Base-by-base conservation (phyloP, 2,329 filamentous ascomycete genomes). In the Trichoderma semiorbis region DNA sequence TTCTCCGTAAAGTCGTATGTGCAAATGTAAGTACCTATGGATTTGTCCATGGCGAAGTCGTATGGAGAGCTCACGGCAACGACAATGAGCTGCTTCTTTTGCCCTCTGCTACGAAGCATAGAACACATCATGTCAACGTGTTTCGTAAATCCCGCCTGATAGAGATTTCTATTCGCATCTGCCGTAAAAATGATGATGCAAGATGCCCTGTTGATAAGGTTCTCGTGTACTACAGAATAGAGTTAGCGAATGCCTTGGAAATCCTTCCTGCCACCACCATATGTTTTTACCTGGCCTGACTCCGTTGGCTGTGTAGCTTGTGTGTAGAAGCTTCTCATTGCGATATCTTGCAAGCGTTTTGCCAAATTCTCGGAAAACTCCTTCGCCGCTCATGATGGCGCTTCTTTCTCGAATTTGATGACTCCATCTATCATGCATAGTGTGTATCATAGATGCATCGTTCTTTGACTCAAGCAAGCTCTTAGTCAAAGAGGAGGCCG, bases 1-100 rank as follows among this genome's bases (percentile, higher is more conserved):
- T 93, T 95, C 77, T 98, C 95, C 0, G 95, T 98, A 78, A 97
- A 98, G 82, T 98, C 95, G 80, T 97, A 98, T 0, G 95, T 97
- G 84, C 95, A 98, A 53, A 98, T 88, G 77, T 98, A 98, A 1
- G 95, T 97, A 7, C 93, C 93, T 53, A 98, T 95, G 1, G 90
- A 90, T 74, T 92, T 92, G 78, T 98, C 95, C 88, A 95, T 94
- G 58, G 94, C 94, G 79, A 98, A 98, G 80, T 98, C 95, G 80
- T 98, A 98, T 0, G 95, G 95, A 1, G 95, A 98, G 81, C 94
- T 97, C 75, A 97, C 95, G 1, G 95, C 93, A 8, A 98, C 92
- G 4, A 98, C 95, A 28, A 98, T 91, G 47, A 98, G 83, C 1
- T 95, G 93, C 81, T 97, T 98, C 80, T 96, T 93, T 78, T 94